Evolutionary conservation across 148 eudicot genomes (phyloP).

Genomic region (Euryodendron excelsum): DNA sequence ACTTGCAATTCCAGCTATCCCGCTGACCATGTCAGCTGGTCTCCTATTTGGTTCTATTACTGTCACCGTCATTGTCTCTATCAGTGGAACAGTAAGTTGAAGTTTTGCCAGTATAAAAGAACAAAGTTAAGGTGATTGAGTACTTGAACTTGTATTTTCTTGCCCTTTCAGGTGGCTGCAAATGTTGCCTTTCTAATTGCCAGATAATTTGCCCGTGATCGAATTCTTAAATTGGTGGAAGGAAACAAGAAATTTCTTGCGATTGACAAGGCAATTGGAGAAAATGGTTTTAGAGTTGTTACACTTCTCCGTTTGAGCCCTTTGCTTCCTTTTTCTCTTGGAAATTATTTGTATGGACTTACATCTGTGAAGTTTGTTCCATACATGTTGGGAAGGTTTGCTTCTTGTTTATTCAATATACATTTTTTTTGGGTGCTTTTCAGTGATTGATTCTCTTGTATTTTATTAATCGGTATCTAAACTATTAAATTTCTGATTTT

Average conservation of each 20-base stretch:
- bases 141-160: slow-evolving; percentile 13
- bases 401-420: slow-evolving; percentile 16
- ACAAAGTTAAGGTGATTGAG: neutral
- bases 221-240: slow-evolving; percentile 90
- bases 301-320: slow-evolving; percentile 99
- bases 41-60: slow-evolving; percentile 85
- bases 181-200: slow-evolving; percentile 94
- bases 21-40: slow-evolving; percentile 98
- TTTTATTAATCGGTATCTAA: neutral
- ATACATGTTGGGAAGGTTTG: slow-evolving; percentile 94
- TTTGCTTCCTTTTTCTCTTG: slow-evolving; percentile 94
- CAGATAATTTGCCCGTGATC: slow-evolving; percentile 99
- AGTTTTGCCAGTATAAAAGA: neutral
- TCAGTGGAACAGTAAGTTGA: slow-evolving; percentile 92
- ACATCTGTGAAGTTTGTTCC: slow-evolving; percentile 93
- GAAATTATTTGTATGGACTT: slow-evolving; percentile 94
- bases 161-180: slow-evolving; percentile 80
- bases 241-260: slow-evolving; percentile 99
- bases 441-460: neutral
- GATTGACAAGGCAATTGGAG: slow-evolving; percentile 98
- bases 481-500: neutral
- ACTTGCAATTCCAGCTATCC: slow-evolving; percentile 97
- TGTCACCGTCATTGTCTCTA: slow-evolving; percentile 88
- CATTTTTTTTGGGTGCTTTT: neutral
- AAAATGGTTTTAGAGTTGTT: slow-evolving; percentile 92